Evolutionary conservation across 331 rosid species (phyloP).

Genomic region (Pyrus hybrid): DNA sequence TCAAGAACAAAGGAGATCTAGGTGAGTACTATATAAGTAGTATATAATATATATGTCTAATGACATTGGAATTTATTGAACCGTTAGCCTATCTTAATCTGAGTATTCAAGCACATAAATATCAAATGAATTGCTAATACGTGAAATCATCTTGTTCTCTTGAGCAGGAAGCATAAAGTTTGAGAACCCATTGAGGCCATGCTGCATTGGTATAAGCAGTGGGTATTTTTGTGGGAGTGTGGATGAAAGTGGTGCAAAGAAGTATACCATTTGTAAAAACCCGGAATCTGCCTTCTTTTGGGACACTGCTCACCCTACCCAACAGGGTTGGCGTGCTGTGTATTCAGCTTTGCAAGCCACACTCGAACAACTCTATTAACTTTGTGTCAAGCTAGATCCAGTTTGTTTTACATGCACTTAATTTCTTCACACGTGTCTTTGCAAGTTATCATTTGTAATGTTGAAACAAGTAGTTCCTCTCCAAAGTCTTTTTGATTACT

Average conservation of each 20-base stretch:
- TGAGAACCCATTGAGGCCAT: conserved; percentile 38
- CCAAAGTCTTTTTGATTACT: not conserved
- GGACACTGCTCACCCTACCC: conserved; percentile 68
- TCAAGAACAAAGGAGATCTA: conserved; percentile 28
- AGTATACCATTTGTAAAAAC: conserved; percentile 38
- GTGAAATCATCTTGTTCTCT: not conserved
- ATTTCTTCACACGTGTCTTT: not conserved
- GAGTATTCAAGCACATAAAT: not conserved
- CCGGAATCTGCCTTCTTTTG: conserved; percentile 67
- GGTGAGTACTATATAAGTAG: conserved; percentile 8
- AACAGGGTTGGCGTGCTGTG: conserved; percentile 75
- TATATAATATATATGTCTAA: too few species aligned
- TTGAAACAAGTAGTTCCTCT: not conserved
- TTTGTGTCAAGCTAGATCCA: not conserved
- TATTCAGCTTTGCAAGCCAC: conserved; percentile 33
- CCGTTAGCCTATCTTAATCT: too few species aligned
- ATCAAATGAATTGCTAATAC: not conserved
- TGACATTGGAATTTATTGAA: too few species aligned
- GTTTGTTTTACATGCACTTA: not conserved
- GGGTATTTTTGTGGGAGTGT: conserved; percentile 45
- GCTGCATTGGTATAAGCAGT: conserved; percentile 56
- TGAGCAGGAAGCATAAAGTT: conserved; percentile 24
- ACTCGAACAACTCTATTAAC: conserved; percentile 15
- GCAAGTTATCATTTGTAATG: not conserved
- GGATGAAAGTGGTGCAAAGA: conserved; percentile 29